phyloP scores from a whole-genome alignment of 768 basidiomycete genomes.

The Lactarius sp. region DNA sequence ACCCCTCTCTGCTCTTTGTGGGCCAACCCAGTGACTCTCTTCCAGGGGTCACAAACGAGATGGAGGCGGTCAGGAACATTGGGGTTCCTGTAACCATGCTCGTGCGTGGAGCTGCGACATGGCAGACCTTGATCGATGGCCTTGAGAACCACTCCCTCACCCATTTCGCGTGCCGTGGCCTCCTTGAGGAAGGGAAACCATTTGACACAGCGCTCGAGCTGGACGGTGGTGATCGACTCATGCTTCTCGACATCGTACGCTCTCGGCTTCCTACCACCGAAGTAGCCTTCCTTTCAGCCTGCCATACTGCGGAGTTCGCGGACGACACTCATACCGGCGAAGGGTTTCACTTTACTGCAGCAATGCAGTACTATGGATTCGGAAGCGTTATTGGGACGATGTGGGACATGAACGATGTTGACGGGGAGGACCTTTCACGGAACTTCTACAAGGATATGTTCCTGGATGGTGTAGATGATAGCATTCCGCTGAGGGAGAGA shows the following conservation, averaged over 20 bases:
- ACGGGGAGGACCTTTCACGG: slow-evolving; percentile 2
- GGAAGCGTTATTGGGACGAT: no score
- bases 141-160: not conserved
- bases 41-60: not conserved
- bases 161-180: slow-evolving; percentile 11
- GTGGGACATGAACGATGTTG: not conserved
- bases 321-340: slow-evolving; percentile 11
- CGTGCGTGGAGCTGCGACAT: not conserved
- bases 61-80: not conserved
- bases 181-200: not conserved
- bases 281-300: slow-evolving; percentile 12
- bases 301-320: not conserved
- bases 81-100: not conserved
- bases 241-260: not conserved
- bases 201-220: slow-evolving; percentile 1
- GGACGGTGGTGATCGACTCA: not conserved
- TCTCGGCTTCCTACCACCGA: slow-evolving; percentile 5
- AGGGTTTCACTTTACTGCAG: slow-evolving; percentile 12
- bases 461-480: not conserved
- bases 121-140: not conserved
- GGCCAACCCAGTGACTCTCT: not conserved
- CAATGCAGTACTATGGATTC: not conserved
- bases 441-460: no score
- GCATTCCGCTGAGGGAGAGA: not conserved
- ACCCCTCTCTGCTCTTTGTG: not conserved